Conservation (phyloP, 1,284 basidiomycete genomes). For the Ustilago trichophora region DNA sequence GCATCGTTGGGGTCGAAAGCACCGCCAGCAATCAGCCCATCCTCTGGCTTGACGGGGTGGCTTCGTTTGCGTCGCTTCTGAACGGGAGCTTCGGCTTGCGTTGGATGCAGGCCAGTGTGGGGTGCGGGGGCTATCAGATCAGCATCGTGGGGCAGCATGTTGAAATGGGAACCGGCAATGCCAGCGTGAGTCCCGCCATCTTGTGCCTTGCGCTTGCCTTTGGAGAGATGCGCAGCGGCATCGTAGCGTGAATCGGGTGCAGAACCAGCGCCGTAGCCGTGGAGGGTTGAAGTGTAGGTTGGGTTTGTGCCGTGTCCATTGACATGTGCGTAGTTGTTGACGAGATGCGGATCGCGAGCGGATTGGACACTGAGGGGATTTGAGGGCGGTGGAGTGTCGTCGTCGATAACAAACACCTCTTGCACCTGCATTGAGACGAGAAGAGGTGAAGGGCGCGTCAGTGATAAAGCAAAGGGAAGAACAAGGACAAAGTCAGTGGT, state of each 20-base stretch:
- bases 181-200: conserved; percentile 12
- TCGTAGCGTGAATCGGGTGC: conserved; percentile 29
- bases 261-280: conserved; percentile 10
- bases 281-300: conserved; percentile 20
- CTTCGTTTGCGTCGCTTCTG: conserved; percentile 44
- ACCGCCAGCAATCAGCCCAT: conserved; percentile 4
- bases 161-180: conserved; percentile 17
- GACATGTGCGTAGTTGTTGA: conserved; percentile 37
- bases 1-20: conserved; percentile 15
- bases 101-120: conserved; percentile 1
- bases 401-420: conserved; percentile 55
- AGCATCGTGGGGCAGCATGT: conserved; percentile 44
- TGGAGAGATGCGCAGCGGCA: conserved; percentile 19
- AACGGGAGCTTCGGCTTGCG: conserved; percentile 9
- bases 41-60: conserved; percentile 35
- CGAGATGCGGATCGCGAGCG: conserved; percentile 34
- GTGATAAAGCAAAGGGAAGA: background rate
- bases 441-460: background rate
- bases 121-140: conserved; percentile 46
- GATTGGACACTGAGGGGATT: conserved; percentile 48
- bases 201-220: conserved; percentile 48
- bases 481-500: background rate
- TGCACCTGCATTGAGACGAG: conserved; percentile 31
- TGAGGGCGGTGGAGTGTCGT: conserved; percentile 48
- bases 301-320: conserved; percentile 27